Evolutionary conservation across 257 asterid genomes (phyloP).

Genomic region (Nicotiana paniculata): DNA sequence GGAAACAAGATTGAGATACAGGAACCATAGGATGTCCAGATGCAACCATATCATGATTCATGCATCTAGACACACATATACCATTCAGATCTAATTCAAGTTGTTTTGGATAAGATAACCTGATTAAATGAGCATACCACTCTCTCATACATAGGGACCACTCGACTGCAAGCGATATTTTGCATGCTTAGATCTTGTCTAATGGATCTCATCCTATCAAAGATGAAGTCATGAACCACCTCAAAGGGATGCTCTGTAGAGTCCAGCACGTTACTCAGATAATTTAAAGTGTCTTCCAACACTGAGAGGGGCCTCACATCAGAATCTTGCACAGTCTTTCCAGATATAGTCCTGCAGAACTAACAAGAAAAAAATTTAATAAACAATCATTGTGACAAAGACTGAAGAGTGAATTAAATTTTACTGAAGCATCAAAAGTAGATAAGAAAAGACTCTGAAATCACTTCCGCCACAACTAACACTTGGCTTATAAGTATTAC

Average conservation of each 20-base stretch:
- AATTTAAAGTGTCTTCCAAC: constrained; percentile 63
- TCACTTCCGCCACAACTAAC: background rate
- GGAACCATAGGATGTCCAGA: background rate
- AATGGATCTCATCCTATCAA: constrained; percentile 86
- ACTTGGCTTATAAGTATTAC: background rate
- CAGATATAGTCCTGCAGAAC: constrained; percentile 93
- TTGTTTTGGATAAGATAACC: background rate
- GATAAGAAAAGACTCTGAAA: background rate
- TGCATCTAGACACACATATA: background rate
- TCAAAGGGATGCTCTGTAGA: constrained; percentile 61
- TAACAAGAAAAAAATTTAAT: constrained; percentile 18
- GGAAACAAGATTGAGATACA: background rate
- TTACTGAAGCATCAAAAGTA: background rate
- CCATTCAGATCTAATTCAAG: background rate
- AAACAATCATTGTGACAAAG: background rate
- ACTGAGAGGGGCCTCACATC: constrained; percentile 82
- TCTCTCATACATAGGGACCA: constrained; percentile 75
- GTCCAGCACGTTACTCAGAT: constrained; percentile 55
- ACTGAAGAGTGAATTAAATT: background rate
- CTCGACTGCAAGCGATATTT: constrained; percentile 47
- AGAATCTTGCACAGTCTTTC: constrained; percentile 44
- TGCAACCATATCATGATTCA: constrained; percentile 2
- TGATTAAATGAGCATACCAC: constrained; percentile 51
- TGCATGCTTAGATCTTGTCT: constrained; percentile 97
- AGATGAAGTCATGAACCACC: constrained; percentile 83